phyloP scores from a whole-genome alignment of 257 asterid species.

The Fraxinus excelsior region DNA sequence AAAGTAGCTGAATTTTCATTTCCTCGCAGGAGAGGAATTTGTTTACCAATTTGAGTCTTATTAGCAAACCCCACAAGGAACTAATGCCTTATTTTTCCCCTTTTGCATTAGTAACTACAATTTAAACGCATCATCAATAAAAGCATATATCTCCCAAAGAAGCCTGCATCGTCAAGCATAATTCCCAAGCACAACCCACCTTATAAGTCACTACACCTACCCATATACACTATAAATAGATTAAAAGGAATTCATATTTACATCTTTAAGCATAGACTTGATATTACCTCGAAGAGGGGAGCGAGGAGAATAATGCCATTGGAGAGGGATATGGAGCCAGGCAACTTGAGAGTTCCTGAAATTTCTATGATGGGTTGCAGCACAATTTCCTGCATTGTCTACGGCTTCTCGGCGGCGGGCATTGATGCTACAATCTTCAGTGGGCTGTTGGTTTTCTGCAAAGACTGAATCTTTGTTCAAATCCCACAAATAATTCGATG shows the following conservation, averaged over 20 bases:
- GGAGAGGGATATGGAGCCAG: slow-evolving; percentile 94
- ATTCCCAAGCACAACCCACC: slow-evolving; percentile 8
- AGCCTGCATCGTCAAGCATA: slow-evolving; percentile 10
- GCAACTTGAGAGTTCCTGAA: slow-evolving; percentile 86
- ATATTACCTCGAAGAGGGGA: slow-evolving; percentile 80
- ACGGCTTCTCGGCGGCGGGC: slow-evolving; percentile 71
- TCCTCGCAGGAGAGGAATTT: too few relatives aligned
- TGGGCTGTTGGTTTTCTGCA: slow-evolving; percentile 27
- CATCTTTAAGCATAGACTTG: background rate
- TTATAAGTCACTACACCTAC: background rate
- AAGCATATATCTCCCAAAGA: slow-evolving; percentile 7
- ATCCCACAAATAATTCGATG: slow-evolving; percentile 44
- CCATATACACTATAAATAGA: background rate
- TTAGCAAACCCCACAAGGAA: too few relatives aligned
- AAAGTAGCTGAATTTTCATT: too few relatives aligned
- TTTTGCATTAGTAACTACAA: too few relatives aligned
- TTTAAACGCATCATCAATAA: slow-evolving; percentile 1
- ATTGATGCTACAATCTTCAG: slow-evolving; percentile 63
- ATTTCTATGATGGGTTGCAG: slow-evolving; percentile 83
- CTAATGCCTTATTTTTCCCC: too few relatives aligned
- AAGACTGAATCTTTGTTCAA: slow-evolving; percentile 49
- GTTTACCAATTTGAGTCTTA: too few relatives aligned
- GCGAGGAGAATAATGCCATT: slow-evolving; percentile 94
- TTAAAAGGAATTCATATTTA: background rate
- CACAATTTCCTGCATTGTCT: slow-evolving; percentile 77